A percentile compares a stretch with the other conserved stretches of the same genome.
phyloP scores from a whole-genome alignment of 495 filamentous ascomycete species.

The Trichoderma orchidacearum region DNA sequence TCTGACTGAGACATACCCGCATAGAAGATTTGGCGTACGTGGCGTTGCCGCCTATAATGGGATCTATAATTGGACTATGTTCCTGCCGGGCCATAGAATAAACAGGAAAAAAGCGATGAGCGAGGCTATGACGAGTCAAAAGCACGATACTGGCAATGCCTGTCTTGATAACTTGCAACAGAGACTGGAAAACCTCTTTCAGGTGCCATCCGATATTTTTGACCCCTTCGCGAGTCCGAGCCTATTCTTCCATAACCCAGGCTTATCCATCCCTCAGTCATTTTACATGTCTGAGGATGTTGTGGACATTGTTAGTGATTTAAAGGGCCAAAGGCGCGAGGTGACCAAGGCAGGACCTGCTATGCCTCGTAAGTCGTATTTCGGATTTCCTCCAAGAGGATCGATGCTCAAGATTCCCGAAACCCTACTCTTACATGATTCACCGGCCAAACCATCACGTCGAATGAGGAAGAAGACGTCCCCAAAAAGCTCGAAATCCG shows the following conservation, averaged over 20 bases:
- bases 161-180: conserved; percentile 11
- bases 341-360: conserved; percentile 2
- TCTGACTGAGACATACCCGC: conserved; percentile 28
- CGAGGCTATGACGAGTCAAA: not conserved
- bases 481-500: not conserved
- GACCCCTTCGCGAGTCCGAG: conserved; percentile 38
- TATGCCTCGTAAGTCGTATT: conserved; percentile 10
- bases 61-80: conserved; percentile 40
- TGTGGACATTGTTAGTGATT: not conserved
- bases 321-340: not conserved
- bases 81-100: conserved; percentile 28
- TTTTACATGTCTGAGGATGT: conserved; percentile 12
- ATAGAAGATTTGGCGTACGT: conserved; percentile 21
- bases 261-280: conserved; percentile 19
- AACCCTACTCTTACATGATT: conserved; percentile 19
- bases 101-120: conserved; percentile 6
- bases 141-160: not conserved
- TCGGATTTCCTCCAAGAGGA: conserved; percentile 20
- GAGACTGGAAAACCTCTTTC: conserved; percentile 22
- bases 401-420: conserved; percentile 23
- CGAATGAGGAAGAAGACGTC: not conserved
- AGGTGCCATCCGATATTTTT: conserved; percentile 24
- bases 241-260: conserved; percentile 37
- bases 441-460: conserved; percentile 2
- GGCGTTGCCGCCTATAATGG: conserved; percentile 35